These are phyloP conservation scores for Tylopilus felleus DNA, from an alignment of 768 basidiomycete genomes.

Conservation along the genomic window DNA sequence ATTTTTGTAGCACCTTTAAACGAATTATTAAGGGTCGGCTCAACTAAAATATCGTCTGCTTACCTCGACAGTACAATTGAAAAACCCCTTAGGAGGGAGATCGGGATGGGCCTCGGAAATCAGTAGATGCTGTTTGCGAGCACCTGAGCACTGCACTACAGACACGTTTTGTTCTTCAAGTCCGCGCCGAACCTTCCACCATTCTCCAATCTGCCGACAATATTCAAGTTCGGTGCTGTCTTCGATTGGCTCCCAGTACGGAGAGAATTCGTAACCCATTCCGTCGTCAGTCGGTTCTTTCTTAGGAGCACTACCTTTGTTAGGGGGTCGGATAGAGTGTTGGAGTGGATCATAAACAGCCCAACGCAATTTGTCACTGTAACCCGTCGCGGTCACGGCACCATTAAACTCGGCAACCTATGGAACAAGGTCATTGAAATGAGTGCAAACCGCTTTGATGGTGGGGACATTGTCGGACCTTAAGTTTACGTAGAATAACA, in stretches of 20 bases:
- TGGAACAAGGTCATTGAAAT: not conserved
- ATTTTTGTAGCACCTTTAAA: slow-evolving; percentile 47
- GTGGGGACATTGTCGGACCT: slow-evolving; percentile 34
- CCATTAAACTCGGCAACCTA: slow-evolving; percentile 37
- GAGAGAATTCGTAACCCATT: slow-evolving; percentile 40
- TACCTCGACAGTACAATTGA: slow-evolving; percentile 65
- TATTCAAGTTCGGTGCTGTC: slow-evolving; percentile 39
- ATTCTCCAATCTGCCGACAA: slow-evolving; percentile 43
- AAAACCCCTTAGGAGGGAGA: slow-evolving; percentile 46
- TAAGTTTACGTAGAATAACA: slow-evolving; percentile 48
- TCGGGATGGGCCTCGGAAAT: slow-evolving; percentile 50
- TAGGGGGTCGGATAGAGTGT: slow-evolving; percentile 38
- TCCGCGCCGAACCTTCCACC: slow-evolving; percentile 43
- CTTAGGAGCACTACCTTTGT: slow-evolving; percentile 36
- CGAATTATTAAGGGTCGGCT: not conserved
- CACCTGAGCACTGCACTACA: slow-evolving; percentile 8
- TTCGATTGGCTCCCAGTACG: slow-evolving; percentile 42
- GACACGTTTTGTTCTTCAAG: slow-evolving; percentile 18
- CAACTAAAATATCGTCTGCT: slow-evolving; percentile 2
- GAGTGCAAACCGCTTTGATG: not conserved
- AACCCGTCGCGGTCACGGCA: slow-evolving; percentile 40
- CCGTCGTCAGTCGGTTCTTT: slow-evolving; percentile 30
- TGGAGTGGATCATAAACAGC: slow-evolving; percentile 45
- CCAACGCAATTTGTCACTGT: slow-evolving; percentile 49
- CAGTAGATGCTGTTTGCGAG: slow-evolving; percentile 41